Percentiles rank a stretch among this genome's conserved stretches.
Evolutionary conservation across 2,329 filamentous ascomycete genomes (phyloP).

Genomic region (Colletotrichum tofieldiae): DNA sequence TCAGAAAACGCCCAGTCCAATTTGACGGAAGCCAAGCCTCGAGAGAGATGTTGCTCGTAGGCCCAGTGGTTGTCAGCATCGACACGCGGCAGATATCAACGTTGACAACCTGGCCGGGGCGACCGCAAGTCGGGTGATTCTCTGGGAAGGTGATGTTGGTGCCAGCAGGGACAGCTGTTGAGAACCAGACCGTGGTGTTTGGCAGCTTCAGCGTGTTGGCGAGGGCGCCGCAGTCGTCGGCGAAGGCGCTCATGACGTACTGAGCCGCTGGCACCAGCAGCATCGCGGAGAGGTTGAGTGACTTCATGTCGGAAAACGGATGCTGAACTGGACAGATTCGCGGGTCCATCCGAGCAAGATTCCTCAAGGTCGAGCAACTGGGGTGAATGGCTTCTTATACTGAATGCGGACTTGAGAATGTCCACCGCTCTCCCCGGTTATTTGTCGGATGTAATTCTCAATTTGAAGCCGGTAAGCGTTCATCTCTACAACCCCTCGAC

Average conservation of each 20-base stretch:
- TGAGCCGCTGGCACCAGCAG: slow-evolving; percentile 42
- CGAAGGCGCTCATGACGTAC: slow-evolving; percentile 29
- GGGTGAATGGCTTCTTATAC: slow-evolving; percentile 12
- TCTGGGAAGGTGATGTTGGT: slow-evolving; percentile 57
- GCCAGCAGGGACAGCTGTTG: slow-evolving; percentile 55
- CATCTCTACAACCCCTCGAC: slow-evolving; percentile 25
- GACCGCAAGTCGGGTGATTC: slow-evolving; percentile 56
- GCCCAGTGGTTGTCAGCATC: slow-evolving; percentile 54
- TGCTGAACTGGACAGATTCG: slow-evolving; percentile 12
- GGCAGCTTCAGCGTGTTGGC: slow-evolving; percentile 46
- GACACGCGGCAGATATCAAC: slow-evolving; percentile 51
- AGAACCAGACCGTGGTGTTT: slow-evolving; percentile 53
- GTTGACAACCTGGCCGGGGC: slow-evolving; percentile 43
- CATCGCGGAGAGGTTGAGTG: slow-evolving; percentile 29
- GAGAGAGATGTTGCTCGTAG: slow-evolving; percentile 60
- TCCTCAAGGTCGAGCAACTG: background rate
- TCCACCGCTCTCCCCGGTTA: background rate
- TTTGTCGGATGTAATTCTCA: background rate
- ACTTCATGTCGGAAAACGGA: slow-evolving; percentile 36
- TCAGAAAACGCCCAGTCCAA: slow-evolving; percentile 63
- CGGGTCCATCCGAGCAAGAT: slow-evolving; percentile 6
- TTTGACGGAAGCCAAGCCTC: slow-evolving; percentile 64
- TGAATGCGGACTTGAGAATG: background rate
- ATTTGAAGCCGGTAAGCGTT: slow-evolving; percentile 11
- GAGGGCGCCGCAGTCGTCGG: slow-evolving; percentile 47